A percentile compares a stretch with the other conserved stretches of the same genome.
These are phyloP conservation scores for Candida ficus DNA, from an alignment of 805 yeast species.

Conservation along the genomic window DNA sequence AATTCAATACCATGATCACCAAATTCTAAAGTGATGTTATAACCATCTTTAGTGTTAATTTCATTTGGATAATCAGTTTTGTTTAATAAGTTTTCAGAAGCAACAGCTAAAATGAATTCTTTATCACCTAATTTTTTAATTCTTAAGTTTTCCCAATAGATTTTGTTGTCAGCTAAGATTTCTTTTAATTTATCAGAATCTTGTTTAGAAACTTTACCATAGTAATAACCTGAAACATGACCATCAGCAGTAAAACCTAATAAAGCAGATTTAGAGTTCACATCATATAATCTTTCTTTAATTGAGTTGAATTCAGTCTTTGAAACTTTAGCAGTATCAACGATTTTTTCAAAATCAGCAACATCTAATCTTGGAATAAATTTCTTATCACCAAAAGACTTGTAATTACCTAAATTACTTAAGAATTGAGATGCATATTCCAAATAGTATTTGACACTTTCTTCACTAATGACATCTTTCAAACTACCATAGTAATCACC, in stretches of 20 bases:
- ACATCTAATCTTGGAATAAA: constrained; percentile 62
- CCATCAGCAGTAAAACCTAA: constrained; percentile 79
- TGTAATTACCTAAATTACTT: constrained; percentile 72
- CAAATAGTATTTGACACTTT: constrained; percentile 36
- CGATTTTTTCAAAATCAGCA: constrained; percentile 45
- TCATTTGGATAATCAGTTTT: constrained; percentile 49
- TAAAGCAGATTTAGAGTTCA: constrained; percentile 42
- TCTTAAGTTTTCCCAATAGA: constrained; percentile 79
- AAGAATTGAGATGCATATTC: constrained; percentile 75
- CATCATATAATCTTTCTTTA: constrained; percentile 44
- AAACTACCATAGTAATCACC: constrained; percentile 42
- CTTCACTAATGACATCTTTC: constrained; percentile 32
- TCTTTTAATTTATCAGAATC: constrained; percentile 67
- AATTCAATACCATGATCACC: constrained; percentile 79
- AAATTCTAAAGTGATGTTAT: constrained; percentile 48
- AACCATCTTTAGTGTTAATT: constrained; percentile 34
- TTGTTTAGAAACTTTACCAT: constrained; percentile 44
- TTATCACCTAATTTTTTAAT: constrained; percentile 48
- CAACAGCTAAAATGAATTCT: constrained; percentile 58
- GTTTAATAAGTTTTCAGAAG: constrained; percentile 53
- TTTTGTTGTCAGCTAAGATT: constrained; percentile 55
- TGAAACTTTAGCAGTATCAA: constrained; percentile 33
- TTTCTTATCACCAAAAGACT: constrained; percentile 85
- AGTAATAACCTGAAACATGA: constrained; percentile 71
- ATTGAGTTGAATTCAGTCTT: constrained; percentile 32